Conservation (phyloP, 768 basidiomycete species). For the Mrakia gelida region DNA sequence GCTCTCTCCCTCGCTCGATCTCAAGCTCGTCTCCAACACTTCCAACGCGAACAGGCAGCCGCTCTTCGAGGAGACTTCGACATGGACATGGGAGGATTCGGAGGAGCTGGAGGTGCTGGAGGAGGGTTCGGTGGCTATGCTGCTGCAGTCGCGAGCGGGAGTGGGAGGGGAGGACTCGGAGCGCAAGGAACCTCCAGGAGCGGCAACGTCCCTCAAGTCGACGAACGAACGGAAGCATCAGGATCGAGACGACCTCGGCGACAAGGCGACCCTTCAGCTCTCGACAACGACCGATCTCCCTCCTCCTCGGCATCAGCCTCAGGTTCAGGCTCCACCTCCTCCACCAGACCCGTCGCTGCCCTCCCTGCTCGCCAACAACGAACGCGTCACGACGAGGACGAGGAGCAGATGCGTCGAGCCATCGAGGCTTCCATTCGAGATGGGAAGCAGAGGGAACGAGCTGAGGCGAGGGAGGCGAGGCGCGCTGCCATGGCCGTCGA, state of each 20-base stretch:
- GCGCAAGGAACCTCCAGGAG: not conserved
- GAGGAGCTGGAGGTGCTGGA: not conserved
- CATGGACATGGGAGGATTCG: not conserved
- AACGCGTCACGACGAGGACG: constrained; percentile 31
- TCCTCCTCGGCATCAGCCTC: not conserved
- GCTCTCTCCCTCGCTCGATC: constrained; percentile 12
- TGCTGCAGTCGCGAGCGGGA: constrained; percentile 2
- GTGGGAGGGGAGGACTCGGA: not conserved
- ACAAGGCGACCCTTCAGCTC: constrained; percentile 16
- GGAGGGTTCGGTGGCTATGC: not conserved
- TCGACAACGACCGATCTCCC: constrained; percentile 2
- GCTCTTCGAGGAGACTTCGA: constrained; percentile 20
- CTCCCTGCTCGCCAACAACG: not conserved
- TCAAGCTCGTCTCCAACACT: constrained; percentile 13
- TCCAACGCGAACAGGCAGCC: constrained; percentile 25
- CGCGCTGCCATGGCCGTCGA: constrained; percentile 9
- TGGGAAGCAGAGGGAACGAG: constrained; percentile 9
- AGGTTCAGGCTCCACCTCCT: not conserved
- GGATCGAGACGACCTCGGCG: not conserved
- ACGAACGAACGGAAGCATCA: not conserved
- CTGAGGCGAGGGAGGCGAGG: not conserved
- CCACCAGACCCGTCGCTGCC: not conserved
- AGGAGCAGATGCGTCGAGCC: constrained; percentile 26
- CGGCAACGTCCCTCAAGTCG: constrained; percentile 6
- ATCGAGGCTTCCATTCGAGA: constrained; percentile 28